Conservation (phyloP, 2,329 filamentous ascomycete genomes). For the Neonectria coccinea region DNA sequence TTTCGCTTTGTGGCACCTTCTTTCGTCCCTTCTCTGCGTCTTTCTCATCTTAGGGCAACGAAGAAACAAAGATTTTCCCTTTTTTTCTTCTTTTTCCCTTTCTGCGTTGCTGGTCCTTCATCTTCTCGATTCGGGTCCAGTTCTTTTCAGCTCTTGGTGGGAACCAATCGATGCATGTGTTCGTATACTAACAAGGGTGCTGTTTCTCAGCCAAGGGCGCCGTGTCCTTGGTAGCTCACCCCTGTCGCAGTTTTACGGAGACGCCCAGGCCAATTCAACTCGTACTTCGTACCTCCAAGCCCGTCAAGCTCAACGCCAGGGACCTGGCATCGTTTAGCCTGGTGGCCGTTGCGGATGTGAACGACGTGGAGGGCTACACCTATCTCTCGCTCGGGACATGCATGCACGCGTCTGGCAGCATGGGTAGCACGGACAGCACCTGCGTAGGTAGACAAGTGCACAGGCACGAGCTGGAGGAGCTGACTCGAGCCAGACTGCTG, state of each 20-base stretch:
- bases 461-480: not conserved
- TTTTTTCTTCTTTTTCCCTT: slow-evolving; percentile 4
- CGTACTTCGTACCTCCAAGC: not conserved
- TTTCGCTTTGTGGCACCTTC: not conserved
- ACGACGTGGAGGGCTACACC: not conserved
- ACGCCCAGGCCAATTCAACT: not conserved
- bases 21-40: not conserved
- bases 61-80: not conserved
- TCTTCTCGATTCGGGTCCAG: slow-evolving; percentile 11
- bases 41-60: not conserved
- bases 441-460: not conserved
- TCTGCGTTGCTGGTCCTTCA: not conserved
- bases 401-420: not conserved
- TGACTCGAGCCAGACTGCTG: not conserved
- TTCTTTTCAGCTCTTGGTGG: slow-evolving; percentile 21
- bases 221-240: not conserved
- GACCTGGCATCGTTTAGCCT: not conserved
- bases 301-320: not conserved
- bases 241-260: not conserved
- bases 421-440: not conserved
- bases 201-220: not conserved
- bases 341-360: slow-evolving; percentile 5
- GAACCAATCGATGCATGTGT: slow-evolving; percentile 21
- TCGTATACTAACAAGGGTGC: slow-evolving; percentile 23
- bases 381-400: not conserved